Evolutionary conservation across 2,329 filamentous ascomycete species (phyloP), one percentile per base, ranked within the genome.

Genomic region (Venturia asperata): DNA sequence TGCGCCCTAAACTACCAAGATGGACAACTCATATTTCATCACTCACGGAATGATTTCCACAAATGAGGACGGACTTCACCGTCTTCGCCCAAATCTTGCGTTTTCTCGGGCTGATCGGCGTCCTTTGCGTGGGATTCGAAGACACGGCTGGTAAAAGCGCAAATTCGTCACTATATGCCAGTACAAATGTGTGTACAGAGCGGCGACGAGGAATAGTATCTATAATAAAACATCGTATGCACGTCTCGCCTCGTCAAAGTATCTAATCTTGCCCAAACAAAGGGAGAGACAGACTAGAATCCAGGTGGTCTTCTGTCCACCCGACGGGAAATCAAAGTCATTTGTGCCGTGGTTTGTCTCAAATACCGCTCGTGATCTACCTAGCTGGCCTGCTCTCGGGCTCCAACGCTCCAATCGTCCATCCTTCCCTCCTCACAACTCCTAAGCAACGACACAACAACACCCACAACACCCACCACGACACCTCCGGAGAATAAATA

Each of bases 401-500:
- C n/a, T 41, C 45, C 19, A 21, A n/a, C 7, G n/a, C 45, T 49
- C n/a, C 45, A 2, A 15, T 41, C 39, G 9, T 41, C 39, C 4
- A 41, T 21, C 49, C 11, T 58, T 24, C 19, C 10, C 52, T 37
- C 27, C n/a, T n/a, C 45, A 47, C 49, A 52, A 13, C 21, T n/a
- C 30, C 52, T 27, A 58, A 58, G 47, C 47, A 24, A 34, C 49
- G 34, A 55, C 52, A 34, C 47, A 52, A 52, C 47, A n/a, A 5
- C 7, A 19, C 5, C 24, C 27, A 37, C 30, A 19, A 34, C 6
- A 2, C 52, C 4, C 52, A 7, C 21, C 30, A n/a, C 17, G 17
- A 58, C 52, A 34, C 27, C 30, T 37, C 5, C 30, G 52, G 27
- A 58, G 9, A 19, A 58, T 37, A 58, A 58, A 58, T 78, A 87